Evolutionary conservation across 768 basidiomycete genomes (phyloP).

Genomic region (Hericium coralloides): DNA sequence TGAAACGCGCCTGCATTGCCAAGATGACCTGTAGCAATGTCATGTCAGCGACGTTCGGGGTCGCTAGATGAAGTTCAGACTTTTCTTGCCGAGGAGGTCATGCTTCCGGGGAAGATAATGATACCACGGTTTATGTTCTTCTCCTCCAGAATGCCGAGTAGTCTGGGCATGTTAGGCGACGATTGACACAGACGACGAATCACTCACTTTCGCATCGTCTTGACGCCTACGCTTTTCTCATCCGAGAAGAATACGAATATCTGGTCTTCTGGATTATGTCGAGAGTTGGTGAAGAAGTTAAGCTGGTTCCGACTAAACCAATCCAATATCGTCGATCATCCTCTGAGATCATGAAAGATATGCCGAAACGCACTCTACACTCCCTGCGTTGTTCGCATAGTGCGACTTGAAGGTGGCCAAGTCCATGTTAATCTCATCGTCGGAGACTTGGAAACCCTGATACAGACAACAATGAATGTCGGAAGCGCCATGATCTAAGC

Average conservation of each 20-base stretch:
- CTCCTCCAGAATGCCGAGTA: conserved; percentile 86
- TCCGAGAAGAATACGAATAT: conserved; percentile 97
- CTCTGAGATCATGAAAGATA: not conserved
- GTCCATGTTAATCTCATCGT: conserved; percentile 90
- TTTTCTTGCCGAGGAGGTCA: conserved; percentile 96
- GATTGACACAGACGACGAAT: not conserved
- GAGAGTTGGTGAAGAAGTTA: conserved; percentile 82
- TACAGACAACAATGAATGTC: conserved; percentile 18
- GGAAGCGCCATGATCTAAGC: conserved; percentile 6
- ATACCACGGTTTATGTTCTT: conserved; percentile 86
- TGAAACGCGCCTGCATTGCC: conserved; percentile 80
- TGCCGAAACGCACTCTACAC: conserved; percentile 66
- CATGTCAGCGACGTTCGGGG: not conserved
- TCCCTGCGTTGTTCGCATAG: conserved; percentile 66
- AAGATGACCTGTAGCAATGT: conserved; percentile 63
- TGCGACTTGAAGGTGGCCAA: conserved; percentile 64
- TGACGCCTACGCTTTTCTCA: conserved; percentile 90
- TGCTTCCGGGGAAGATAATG: conserved; percentile 91
- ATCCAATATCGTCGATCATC: not conserved
- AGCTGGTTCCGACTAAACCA: conserved; percentile 69
- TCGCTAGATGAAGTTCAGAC: conserved; percentile 30
- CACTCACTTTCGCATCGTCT: conserved; percentile 92
- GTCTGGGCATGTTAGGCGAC: conserved; percentile 33
- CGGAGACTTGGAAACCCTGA: conserved; percentile 89
- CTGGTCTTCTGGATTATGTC: conserved; percentile 57